A percentile compares a stretch with the other conserved stretches of the same genome.
Conservation (phyloP, 768 basidiomycete genomes). For the Hypholoma sublateritium region DNA sequence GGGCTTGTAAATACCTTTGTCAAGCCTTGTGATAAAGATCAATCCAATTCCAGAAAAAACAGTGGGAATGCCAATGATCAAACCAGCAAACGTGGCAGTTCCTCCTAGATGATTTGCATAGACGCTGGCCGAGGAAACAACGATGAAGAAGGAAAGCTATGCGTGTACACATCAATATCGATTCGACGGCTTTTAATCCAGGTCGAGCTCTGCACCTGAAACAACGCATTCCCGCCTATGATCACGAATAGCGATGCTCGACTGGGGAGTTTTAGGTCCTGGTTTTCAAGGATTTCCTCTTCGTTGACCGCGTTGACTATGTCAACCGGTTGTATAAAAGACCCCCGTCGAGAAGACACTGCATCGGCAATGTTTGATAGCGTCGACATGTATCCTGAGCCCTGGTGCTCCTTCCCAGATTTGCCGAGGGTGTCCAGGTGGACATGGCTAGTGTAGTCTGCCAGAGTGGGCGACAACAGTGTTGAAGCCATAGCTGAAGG, state of each 20-base stretch:
- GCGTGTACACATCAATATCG: neutral
- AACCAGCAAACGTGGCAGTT: slow-evolving; percentile 66
- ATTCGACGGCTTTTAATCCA: too few species aligned
- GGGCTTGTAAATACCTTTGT: slow-evolving; percentile 43
- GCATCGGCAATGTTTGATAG: slow-evolving; percentile 13
- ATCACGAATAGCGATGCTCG: slow-evolving; percentile 25
- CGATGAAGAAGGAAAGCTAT: slow-evolving; percentile 67
- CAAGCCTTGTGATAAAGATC: slow-evolving; percentile 53
- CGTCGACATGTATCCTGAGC: slow-evolving; percentile 12
- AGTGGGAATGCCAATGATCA: slow-evolving; percentile 69
- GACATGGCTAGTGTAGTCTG: slow-evolving; percentile 13
- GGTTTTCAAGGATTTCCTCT: slow-evolving; percentile 1
- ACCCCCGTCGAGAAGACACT: slow-evolving; percentile 11
- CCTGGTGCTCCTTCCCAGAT: neutral
- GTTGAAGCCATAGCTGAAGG: slow-evolving; percentile 12
- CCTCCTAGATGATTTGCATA: slow-evolving; percentile 67
- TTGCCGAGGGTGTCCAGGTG: neutral
- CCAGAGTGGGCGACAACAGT: slow-evolving; percentile 15
- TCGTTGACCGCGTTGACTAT: slow-evolving; percentile 4
- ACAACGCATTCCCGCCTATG: slow-evolving; percentile 27
- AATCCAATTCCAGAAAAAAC: slow-evolving; percentile 59
- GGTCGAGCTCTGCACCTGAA: slow-evolving; percentile 22
- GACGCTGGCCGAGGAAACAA: slow-evolving; percentile 64
- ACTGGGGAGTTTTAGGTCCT: slow-evolving; percentile 29
- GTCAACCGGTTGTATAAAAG: slow-evolving; percentile 12